Base-by-base conservation (phyloP, 2,329 filamentous ascomycete species). In the Lecanoromycetidae sp. region DNA sequence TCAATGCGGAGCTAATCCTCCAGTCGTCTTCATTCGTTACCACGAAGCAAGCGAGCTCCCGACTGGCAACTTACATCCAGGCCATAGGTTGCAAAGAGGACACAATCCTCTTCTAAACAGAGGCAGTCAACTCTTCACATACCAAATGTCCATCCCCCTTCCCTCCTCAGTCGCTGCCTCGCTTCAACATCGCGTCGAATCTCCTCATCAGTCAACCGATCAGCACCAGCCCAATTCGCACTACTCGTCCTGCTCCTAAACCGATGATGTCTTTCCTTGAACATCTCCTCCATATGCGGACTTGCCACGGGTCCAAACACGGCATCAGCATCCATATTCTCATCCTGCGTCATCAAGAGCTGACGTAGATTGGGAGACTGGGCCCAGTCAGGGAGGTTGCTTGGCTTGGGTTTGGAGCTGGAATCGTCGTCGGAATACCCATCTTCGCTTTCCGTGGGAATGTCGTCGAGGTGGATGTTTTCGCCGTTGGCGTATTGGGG, bases 251-350 rank as follows among this genome's bases (percentile, higher is more conserved):
- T 77, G 43, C 85, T 81, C 15, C 93, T 79, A 72, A 95, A 96
- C 60, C 87, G 85, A 70, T 85, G 84, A 63, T 84, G 79, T 63
- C 87, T 87, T 64, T 84, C 86, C 65, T 76, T 83, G 66, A 98
- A 98, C 26, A 95, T 87, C 61, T 96, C 88, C 59, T 98, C 93
- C 82, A 98, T 91, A 59, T 87, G 86, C 54, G 98, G 72, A 10
- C 87, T 85, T 9, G 77, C 81, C 20, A 94, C 87, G 0, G 86
- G 84, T 0, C 91, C 91, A 60, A 98, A 98, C 44, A 98, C 84
- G 30, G 76, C 70, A 58, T 85, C 78, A 0, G 87, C 86, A 58
- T 98, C 87, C 56, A 91, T 61, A 44, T 65, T 64, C 54, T 62
- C 77, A 63, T 98, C 88, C 62, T 98, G 93, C 41, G 79, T 73